Evolutionary conservation across 2,329 filamentous ascomycete genomes (phyloP).

Genomic region (Ophiocordyceps sinensis): DNA sequence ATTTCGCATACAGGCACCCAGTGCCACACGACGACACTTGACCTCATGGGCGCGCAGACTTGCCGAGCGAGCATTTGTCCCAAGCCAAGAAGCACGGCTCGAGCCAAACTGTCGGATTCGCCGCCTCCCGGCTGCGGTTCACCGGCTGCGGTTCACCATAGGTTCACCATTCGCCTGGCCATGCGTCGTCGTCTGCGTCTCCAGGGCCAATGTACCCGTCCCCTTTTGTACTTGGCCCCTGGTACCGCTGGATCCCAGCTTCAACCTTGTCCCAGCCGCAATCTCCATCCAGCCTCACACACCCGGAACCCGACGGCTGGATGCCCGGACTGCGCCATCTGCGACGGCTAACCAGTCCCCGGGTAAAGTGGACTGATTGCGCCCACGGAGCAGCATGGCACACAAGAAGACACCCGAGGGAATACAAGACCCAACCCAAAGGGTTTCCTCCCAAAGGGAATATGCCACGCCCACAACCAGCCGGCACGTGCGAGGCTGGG

Average conservation of each 20-base stretch:
- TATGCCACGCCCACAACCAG: neutral
- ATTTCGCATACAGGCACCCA: too few relatives aligned
- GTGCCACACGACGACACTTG: too few relatives aligned
- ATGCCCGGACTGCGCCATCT: slow-evolving; percentile 1
- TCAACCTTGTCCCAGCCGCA: neutral
- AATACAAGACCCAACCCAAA: neutral
- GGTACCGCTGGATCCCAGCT: neutral
- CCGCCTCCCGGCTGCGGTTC: too few relatives aligned
- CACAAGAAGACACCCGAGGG: neutral
- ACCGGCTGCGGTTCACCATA: too few relatives aligned
- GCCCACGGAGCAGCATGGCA: neutral
- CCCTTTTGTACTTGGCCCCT: neutral
- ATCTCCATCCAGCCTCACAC: neutral
- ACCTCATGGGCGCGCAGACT: too few relatives aligned
- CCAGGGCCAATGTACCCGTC: neutral
- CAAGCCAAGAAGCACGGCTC: too few relatives aligned
- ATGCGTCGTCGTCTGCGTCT: neutral
- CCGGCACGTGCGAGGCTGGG: neutral
- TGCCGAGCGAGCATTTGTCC: too few relatives aligned
- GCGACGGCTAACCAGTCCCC: neutral
- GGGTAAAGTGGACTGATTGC: neutral
- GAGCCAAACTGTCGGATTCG: too few relatives aligned
- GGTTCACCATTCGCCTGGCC: too few relatives aligned
- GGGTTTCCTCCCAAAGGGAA: neutral
- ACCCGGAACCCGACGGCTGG: neutral